These are phyloP conservation scores for Paramyrothecium sp. DNA, from an alignment of 2,329 filamentous ascomycete species.

Conservation along the genomic window DNA sequence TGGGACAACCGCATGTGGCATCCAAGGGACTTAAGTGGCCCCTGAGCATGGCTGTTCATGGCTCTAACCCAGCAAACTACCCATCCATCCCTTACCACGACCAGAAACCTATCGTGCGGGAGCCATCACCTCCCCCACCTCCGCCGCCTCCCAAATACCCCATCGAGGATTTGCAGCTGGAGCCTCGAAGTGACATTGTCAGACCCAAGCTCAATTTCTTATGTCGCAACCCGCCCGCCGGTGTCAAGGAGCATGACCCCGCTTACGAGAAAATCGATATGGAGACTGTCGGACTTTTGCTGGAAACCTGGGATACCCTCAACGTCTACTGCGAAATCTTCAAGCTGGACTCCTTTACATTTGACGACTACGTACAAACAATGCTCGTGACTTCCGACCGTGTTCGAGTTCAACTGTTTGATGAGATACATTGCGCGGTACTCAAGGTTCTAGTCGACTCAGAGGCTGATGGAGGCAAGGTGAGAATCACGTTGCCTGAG, in stretches of 20 bases:
- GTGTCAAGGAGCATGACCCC: constrained; percentile 35
- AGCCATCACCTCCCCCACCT: constrained; percentile 44
- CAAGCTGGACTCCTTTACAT: constrained; percentile 92
- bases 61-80: constrained; percentile 48
- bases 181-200: constrained; percentile 61
- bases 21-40: constrained; percentile 44
- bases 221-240: constrained; percentile 60
- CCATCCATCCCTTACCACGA: constrained; percentile 40
- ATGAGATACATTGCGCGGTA: constrained; percentile 88
- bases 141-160: constrained; percentile 82
- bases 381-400: constrained; percentile 75
- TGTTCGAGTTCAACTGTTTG: constrained; percentile 77
- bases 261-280: constrained; percentile 61
- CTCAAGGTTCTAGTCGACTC: constrained; percentile 81
- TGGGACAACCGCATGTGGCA: constrained; percentile 24
- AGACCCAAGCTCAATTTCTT: constrained; percentile 79
- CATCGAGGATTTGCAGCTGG: constrained; percentile 87
- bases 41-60: constrained; percentile 23
- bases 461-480: constrained; percentile 71
- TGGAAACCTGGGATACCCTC: constrained; percentile 94
- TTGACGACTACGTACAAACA: constrained; percentile 92
- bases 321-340: constrained; percentile 98
- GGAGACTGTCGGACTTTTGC: constrained; percentile 78
- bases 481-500: constrained; percentile 76
- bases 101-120: constrained; percentile 20